A percentile compares a stretch with the other conserved stretches of the same genome.
These are phyloP conservation scores for Erodium chrysanthum DNA, from an alignment of 441 rosid genomes.

Conservation along the genomic window DNA sequence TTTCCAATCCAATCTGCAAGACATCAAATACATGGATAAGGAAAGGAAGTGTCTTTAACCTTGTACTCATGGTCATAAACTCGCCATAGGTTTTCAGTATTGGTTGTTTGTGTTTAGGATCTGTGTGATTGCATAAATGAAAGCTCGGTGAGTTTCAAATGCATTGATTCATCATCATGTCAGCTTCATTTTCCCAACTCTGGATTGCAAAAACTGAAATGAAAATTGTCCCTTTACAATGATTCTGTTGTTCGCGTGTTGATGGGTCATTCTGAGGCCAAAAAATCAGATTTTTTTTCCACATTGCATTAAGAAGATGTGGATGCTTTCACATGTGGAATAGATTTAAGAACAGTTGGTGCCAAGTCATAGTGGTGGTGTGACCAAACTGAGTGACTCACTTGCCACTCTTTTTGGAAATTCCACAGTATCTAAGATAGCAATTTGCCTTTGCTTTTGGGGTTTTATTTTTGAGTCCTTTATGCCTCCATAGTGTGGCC, in stretches of 20 bases:
- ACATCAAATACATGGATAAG: constrained; percentile 21
- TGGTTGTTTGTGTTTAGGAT: constrained; percentile 10
- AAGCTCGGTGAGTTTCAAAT: constrained; percentile 4
- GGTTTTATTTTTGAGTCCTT: constrained; percentile 18
- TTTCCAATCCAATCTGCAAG: constrained; percentile 22
- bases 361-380: constrained; percentile 25
- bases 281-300: background rate
- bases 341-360: background rate
- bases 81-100: constrained; percentile 10
- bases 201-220: background rate
- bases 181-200: too few relatives aligned
- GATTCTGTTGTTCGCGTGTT: background rate
- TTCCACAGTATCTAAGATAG: constrained; percentile 24
- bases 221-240: background rate
- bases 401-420: constrained; percentile 25
- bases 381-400: constrained; percentile 37
- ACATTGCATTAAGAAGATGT: constrained; percentile 1
- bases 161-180: background rate
- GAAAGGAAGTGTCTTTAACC: background rate
- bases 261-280: background rate
- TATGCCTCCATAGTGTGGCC: constrained; percentile 29
- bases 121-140: constrained; percentile 14
- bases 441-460: constrained; percentile 10
- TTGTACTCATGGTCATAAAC: constrained; percentile 11
- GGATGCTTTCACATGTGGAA: constrained; percentile 13